These are phyloP conservation scores for Spathaspora hagerdaliae DNA, from an alignment of 805 yeast species.

Conservation along the genomic window DNA sequence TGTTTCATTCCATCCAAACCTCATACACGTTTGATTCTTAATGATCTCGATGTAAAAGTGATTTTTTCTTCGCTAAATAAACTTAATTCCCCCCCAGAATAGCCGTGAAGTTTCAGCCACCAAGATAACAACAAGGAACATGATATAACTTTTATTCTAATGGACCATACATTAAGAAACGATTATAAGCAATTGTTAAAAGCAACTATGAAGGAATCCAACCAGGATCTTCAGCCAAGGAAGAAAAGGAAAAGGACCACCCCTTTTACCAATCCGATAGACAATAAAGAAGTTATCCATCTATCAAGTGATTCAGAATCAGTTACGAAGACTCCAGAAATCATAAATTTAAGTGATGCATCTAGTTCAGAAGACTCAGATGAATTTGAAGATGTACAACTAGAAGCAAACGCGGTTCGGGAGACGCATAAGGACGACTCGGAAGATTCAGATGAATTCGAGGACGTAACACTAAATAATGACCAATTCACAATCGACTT, in stretches of 20 bases:
- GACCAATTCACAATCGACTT: too few relatives aligned
- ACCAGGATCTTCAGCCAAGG: background rate
- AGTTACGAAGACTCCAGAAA: background rate
- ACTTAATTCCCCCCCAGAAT: too few relatives aligned
- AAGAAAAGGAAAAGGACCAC: slow-evolving; percentile 3
- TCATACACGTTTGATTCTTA: too few relatives aligned
- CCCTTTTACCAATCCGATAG: background rate
- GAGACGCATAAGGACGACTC: slow-evolving; percentile 3
- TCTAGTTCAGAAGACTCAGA: too few relatives aligned
- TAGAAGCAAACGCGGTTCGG: slow-evolving; percentile 4
- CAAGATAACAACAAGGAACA: background rate
- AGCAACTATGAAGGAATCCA: background rate
- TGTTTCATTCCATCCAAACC: too few relatives aligned
- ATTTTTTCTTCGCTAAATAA: too few relatives aligned
- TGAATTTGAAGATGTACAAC: slow-evolving; percentile 25
- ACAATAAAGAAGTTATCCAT: background rate
- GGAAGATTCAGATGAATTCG: slow-evolving; percentile 20
- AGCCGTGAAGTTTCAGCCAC: too few relatives aligned
- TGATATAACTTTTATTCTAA: background rate
- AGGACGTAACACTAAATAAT: slow-evolving; percentile 11
- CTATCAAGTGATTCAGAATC: background rate
- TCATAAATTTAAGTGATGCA: too few relatives aligned
- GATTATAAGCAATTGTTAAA: slow-evolving; percentile 6
- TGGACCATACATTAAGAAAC: slow-evolving; percentile 1
- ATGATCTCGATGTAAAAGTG: too few relatives aligned